phyloP scores from a whole-genome alignment of 495 filamentous ascomycete species.

The Xylaria intraflava region DNA sequence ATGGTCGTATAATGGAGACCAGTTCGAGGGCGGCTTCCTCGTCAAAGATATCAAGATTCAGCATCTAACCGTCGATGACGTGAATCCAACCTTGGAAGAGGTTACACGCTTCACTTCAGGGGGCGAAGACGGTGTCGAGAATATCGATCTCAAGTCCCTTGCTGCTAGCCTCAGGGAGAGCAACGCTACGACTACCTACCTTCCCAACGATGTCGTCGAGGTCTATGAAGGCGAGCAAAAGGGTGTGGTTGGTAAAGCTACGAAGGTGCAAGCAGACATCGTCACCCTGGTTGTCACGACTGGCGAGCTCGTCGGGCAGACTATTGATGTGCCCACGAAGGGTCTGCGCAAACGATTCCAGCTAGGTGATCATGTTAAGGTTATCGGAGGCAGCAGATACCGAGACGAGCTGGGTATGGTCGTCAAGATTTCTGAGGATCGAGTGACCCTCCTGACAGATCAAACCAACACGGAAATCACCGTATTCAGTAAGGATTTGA shows the following conservation, averaged over 20 bases:
- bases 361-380: constrained; percentile 95
- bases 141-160: constrained; percentile 83
- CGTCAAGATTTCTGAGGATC: constrained; percentile 81
- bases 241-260: constrained; percentile 77
- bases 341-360: constrained; percentile 89
- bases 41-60: constrained; percentile 92
- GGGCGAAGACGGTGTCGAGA: constrained; percentile 84
- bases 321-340: constrained; percentile 86
- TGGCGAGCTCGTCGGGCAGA: constrained; percentile 74
- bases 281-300: constrained; percentile 83
- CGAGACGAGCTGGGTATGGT: constrained; percentile 96
- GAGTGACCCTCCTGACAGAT: constrained; percentile 86
- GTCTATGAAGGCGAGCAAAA: constrained; percentile 95
- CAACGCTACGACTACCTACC: constrained; percentile 69
- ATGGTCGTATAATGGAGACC: constrained; percentile 78
- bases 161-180: constrained; percentile 78
- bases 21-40: constrained; percentile 86
- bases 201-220: constrained; percentile 88
- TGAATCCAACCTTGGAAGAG: constrained; percentile 90
- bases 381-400: constrained; percentile 90
- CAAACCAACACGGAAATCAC: constrained; percentile 88
- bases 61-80: constrained; percentile 71
- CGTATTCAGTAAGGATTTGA: constrained; percentile 94
- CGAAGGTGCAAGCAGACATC: constrained; percentile 84
- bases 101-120: constrained; percentile 88